Evolutionary conservation across 2,329 filamentous ascomycete genomes (phyloP).

Genomic region (Colletotrichum coccodes): DNA sequence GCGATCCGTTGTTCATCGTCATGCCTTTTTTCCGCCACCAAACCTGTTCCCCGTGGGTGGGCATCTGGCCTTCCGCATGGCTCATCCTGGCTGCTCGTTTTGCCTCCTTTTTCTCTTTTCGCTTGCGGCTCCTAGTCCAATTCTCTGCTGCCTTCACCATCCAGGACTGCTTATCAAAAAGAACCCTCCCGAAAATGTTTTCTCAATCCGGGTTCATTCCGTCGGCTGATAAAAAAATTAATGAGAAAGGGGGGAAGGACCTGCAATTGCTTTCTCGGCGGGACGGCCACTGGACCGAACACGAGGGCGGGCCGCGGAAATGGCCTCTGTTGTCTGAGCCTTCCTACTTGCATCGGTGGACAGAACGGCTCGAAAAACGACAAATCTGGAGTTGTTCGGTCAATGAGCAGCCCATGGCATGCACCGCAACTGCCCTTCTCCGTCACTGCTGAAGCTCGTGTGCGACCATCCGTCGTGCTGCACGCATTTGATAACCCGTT

Average conservation of each 20-base stretch:
- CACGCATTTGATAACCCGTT: constrained; percentile 25
- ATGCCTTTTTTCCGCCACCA: not conserved
- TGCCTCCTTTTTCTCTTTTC: not conserved
- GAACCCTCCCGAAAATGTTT: not conserved
- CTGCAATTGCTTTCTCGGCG: not conserved
- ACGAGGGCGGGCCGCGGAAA: constrained; percentile 15
- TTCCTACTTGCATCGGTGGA: not conserved
- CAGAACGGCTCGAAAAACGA: not conserved
- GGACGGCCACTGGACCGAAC: not conserved
- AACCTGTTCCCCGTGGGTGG: constrained; percentile 9
- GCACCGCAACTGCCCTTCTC: not conserved
- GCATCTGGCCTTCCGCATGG: not conserved
- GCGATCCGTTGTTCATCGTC: constrained; percentile 25
- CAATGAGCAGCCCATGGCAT: constrained; percentile 7
- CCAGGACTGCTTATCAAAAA: constrained; percentile 4
- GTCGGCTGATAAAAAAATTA: not conserved
- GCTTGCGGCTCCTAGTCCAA: not conserved
- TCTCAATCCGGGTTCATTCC: not conserved
- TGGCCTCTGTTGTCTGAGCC: not conserved
- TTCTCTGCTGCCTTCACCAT: not conserved
- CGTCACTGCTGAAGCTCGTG: constrained; percentile 1
- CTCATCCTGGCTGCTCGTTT: not conserved
- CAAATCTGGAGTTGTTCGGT: not conserved
- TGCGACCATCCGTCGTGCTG: constrained; percentile 5
- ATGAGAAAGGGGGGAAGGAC: too few species aligned